A percentile compares a stretch with the other conserved stretches of the same genome.
phyloP scores from a whole-genome alignment of 768 basidiomycete genomes.

The Rubroboletus pulcherrimus region DNA sequence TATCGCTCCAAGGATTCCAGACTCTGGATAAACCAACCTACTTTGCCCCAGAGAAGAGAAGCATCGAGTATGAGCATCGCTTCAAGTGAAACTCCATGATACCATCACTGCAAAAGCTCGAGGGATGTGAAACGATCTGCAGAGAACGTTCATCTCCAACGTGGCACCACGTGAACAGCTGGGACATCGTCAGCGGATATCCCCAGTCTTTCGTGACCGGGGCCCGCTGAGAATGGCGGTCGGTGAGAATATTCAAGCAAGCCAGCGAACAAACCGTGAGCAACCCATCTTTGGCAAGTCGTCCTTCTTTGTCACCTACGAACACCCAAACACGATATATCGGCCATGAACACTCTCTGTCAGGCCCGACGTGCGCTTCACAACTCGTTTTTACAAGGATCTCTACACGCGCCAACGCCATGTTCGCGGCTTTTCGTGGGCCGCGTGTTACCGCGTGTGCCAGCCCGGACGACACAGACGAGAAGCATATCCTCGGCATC shows the following conservation, averaged over 20 bases:
- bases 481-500: constrained; percentile 16
- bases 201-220: not conserved
- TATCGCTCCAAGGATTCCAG: not conserved
- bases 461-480: not conserved
- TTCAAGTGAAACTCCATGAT: not conserved
- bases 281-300: constrained; percentile 14
- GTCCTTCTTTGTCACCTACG: not conserved
- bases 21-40: not conserved
- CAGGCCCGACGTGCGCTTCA: constrained; percentile 23
- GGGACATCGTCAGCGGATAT: too few relatives aligned
- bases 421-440: constrained; percentile 2
- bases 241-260: constrained; percentile 3
- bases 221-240: constrained; percentile 4
- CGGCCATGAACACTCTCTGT: constrained; percentile 19
- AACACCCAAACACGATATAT: not conserved
- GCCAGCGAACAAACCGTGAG: not conserved
- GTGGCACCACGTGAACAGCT: too few relatives aligned
- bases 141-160: not conserved
- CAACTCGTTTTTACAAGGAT: constrained; percentile 17
- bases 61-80: not conserved
- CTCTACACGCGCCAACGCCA: not conserved
- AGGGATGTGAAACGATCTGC: not conserved
- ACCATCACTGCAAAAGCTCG: not conserved
- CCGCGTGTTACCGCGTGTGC: not conserved
- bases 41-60: not conserved